Conservation (phyloP, 2,329 filamentous ascomycete genomes). For the Elsinoe ampelina region DNA sequence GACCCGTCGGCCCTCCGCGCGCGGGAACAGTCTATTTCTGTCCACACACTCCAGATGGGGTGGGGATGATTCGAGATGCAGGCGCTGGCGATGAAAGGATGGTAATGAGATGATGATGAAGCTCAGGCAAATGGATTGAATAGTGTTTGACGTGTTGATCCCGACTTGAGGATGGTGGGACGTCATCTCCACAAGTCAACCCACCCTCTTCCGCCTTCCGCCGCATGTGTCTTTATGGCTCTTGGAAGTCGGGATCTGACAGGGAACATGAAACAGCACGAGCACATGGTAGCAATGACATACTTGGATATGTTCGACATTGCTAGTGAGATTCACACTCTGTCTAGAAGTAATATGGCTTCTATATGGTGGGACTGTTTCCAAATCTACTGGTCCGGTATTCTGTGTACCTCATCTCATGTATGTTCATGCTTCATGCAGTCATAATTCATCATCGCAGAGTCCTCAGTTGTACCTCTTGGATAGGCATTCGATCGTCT, state of each 20-base stretch:
- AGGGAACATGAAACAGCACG: not conserved
- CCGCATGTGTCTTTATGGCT: not conserved
- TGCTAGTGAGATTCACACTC: too few relatives aligned
- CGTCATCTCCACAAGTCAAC: slow-evolving; percentile 4
- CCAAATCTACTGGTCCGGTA: not conserved
- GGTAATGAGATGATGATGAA: not conserved
- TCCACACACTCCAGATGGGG: not conserved
- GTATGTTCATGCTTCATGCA: not conserved
- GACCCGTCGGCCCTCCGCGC: slow-evolving; percentile 4
- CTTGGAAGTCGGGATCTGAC: not conserved
- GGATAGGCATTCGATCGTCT: slow-evolving; percentile 18
- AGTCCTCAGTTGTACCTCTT: slow-evolving; percentile 20
- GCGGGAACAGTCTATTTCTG: slow-evolving; percentile 6
- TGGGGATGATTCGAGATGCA: not conserved
- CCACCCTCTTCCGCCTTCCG: not conserved
- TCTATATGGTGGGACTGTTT: not conserved
- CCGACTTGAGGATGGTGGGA: slow-evolving; percentile 1
- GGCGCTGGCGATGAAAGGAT: slow-evolving; percentile 6
- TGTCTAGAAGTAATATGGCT: too few relatives aligned
- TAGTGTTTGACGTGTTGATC: not conserved
- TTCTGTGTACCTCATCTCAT: not conserved
- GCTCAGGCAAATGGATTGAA: not conserved
- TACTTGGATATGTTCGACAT: too few relatives aligned
- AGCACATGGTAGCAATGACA: not conserved
- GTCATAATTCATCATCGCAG: slow-evolving; percentile 16